These are phyloP conservation scores for Psilocybe cubensis DNA, from an alignment of 768 basidiomycete species.

Conservation along the genomic window DNA sequence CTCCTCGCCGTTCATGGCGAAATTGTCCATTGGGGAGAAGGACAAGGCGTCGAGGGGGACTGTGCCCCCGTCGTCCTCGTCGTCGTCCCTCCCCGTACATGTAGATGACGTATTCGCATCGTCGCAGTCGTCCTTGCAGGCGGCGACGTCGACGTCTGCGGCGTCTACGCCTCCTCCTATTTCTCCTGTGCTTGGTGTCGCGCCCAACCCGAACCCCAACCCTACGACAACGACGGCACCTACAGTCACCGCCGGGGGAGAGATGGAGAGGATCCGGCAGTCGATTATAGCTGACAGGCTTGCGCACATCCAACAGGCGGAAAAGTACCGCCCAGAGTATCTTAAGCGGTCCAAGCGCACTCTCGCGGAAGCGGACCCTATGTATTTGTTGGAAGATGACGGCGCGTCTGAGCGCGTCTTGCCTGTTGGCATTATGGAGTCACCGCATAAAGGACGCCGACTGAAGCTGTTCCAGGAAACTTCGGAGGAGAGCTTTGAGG, in stretches of 20 bases:
- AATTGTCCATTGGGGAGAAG: slow-evolving; percentile 32
- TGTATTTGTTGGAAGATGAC: slow-evolving; percentile 36
- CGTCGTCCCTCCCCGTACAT: slow-evolving; percentile 3
- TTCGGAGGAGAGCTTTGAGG: slow-evolving; percentile 83
- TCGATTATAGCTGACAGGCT: slow-evolving; percentile 54
- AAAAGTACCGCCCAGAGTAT: slow-evolving; percentile 74
- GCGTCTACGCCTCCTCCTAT: slow-evolving; percentile 25
- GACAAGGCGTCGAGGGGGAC: slow-evolving; percentile 16
- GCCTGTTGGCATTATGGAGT: slow-evolving; percentile 66
- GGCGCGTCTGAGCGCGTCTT: slow-evolving; percentile 30
- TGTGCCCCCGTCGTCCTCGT: slow-evolving; percentile 4
- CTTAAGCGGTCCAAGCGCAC: slow-evolving; percentile 61
- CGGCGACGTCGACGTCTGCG: slow-evolving; percentile 10
- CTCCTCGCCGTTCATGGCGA: slow-evolving; percentile 52
- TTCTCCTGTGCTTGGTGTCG: slow-evolving; percentile 26
- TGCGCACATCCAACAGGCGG: slow-evolving; percentile 53
- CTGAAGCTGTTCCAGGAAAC: slow-evolving; percentile 82
- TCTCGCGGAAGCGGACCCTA: slow-evolving; percentile 43
- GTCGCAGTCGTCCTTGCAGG: neutral
- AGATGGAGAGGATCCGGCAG: slow-evolving; percentile 63
- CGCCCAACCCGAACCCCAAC: slow-evolving; percentile 16
- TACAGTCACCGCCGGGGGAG: slow-evolving; percentile 49
- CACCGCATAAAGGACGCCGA: slow-evolving; percentile 72
- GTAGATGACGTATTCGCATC: slow-evolving; percentile 30
- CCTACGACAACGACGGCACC: too few relatives aligned